These are phyloP conservation scores for Fraxinus angustifolia DNA, from an alignment of 305 asterid species.

Conservation along the genomic window DNA sequence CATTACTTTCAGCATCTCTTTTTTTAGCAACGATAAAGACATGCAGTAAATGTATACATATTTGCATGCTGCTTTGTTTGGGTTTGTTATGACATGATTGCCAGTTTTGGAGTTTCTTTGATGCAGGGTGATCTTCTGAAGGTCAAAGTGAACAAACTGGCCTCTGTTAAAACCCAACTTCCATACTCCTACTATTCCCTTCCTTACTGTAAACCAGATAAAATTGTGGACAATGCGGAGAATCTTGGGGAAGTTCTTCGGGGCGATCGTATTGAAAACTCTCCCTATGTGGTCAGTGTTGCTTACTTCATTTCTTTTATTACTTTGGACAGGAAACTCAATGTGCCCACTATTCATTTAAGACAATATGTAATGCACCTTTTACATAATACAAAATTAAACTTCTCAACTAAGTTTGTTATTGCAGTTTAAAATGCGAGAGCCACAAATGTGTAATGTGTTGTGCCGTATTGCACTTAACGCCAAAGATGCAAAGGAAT, in stretches of 20 bases:
- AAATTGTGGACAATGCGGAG: constrained; percentile 48
- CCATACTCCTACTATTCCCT: constrained; percentile 47
- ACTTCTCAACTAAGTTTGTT: neutral
- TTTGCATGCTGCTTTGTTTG: neutral
- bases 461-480: constrained; percentile 5
- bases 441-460: constrained; percentile 17
- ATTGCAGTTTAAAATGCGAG: constrained; percentile 33
- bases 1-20: neutral
- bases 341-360: neutral
- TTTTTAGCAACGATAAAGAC: neutral
- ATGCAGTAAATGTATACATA: neutral
- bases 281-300: constrained; percentile 38
- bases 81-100: neutral
- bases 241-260: constrained; percentile 56
- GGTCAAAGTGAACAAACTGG: constrained; percentile 49
- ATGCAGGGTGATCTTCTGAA: constrained; percentile 43
- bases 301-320: neutral
- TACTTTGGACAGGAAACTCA: neutral
- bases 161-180: constrained; percentile 46
- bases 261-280: constrained; percentile 52
- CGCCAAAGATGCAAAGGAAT: constrained; percentile 17
- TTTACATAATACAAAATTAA: neutral
- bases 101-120: neutral
- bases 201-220: constrained; percentile 35
- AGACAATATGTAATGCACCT: neutral